Percentiles rank a stretch among this genome's conserved stretches.
Conservation (phyloP, 2,329 filamentous ascomycete species). For the Aspergillus ochraceus region DNA sequence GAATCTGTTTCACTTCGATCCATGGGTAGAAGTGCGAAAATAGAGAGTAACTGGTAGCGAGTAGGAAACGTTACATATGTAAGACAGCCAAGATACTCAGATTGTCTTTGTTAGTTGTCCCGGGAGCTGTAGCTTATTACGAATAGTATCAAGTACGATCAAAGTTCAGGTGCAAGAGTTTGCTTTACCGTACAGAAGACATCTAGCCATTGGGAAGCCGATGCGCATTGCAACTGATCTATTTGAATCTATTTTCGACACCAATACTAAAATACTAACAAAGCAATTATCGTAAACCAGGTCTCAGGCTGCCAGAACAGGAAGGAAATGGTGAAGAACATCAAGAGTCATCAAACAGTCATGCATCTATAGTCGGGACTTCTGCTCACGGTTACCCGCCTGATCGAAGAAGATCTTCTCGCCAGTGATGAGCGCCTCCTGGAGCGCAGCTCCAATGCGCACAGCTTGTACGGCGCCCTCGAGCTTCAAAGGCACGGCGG, state of each 20-base stretch:
- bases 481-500: slow-evolving; percentile 56
- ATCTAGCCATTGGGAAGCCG: neutral
- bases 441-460: slow-evolving; percentile 60
- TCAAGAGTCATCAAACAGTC: neutral
- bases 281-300: neutral
- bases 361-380: slow-evolving; percentile 11
- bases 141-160: too few species aligned
- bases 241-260: neutral
- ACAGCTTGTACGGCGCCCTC: slow-evolving; percentile 58
- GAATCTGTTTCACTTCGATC: neutral
- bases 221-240: neutral
- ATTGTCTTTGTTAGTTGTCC: too few species aligned
- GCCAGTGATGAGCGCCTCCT: slow-evolving; percentile 56
- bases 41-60: too few species aligned
- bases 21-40: neutral
- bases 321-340: neutral
- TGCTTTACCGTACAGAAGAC: too few species aligned
- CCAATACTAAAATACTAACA: neutral
- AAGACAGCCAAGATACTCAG: too few species aligned
- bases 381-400: slow-evolving; percentile 49
- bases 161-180: too few species aligned
- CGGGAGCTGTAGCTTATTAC: too few species aligned
- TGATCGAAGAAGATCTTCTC: slow-evolving; percentile 62
- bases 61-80: too few species aligned
- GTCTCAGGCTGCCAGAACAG: neutral